These are phyloP conservation scores for Neurospora sp. DNA, from an alignment of 495 filamentous ascomycete species.

Conservation along the genomic window DNA sequence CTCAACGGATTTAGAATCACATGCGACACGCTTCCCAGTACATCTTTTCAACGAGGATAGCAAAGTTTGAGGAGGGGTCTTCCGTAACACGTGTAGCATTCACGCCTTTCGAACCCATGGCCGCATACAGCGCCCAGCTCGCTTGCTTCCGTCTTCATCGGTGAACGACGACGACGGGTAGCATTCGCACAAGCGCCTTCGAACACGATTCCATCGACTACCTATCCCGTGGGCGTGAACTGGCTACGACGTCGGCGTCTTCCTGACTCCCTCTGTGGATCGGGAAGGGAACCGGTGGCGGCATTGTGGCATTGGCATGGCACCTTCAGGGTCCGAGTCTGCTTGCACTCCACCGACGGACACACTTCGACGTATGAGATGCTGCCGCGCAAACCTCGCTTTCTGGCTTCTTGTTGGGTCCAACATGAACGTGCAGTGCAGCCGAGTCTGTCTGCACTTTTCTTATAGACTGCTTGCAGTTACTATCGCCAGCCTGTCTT, in stretches of 20 bases:
- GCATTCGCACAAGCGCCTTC: not conserved
- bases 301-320: not conserved
- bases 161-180: not conserved
- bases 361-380: slow-evolving; percentile 14
- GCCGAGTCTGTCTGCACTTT: not conserved
- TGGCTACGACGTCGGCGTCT: not conserved
- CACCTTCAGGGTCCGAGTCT: not conserved
- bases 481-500: not conserved
- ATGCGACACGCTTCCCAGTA: not conserved
- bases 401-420: not conserved
- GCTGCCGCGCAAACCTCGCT: slow-evolving; percentile 12
- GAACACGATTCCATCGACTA: not conserved
- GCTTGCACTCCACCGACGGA: not conserved
- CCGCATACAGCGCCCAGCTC: not conserved
- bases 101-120: not conserved
- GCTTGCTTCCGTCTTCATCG: not conserved
- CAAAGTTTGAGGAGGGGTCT: not conserved
- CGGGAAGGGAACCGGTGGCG: not conserved
- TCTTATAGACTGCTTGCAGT: not conserved
- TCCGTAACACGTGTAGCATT: not conserved
- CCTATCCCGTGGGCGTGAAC: not conserved
- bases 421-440: not conserved
- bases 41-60: not conserved
- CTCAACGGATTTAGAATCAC: not conserved
- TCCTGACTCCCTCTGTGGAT: not conserved